Evolutionary conservation across 2,329 filamentous ascomycete genomes (phyloP).

Genomic region (Exophiala mesophila): DNA sequence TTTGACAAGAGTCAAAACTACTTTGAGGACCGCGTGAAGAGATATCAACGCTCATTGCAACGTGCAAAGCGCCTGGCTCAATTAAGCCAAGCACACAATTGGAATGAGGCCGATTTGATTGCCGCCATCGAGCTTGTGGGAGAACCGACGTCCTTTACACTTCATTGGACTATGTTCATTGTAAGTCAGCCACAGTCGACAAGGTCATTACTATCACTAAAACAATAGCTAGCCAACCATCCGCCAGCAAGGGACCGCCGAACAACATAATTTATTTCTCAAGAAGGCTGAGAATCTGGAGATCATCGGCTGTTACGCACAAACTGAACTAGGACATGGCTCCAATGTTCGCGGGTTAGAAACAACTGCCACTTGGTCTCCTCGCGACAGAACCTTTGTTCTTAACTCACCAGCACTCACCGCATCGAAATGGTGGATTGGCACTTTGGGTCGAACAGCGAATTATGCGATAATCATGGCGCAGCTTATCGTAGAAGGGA

Average conservation of each 20-base stretch:
- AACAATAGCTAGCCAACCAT: too few relatives aligned
- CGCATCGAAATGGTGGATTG: constrained; percentile 81
- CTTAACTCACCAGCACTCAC: constrained; percentile 70
- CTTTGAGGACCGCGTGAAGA: constrained; percentile 63
- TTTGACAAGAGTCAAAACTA: constrained; percentile 78
- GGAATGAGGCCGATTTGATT: constrained; percentile 59
- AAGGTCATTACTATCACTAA: too few relatives aligned
- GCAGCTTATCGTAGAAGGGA: constrained; percentile 65
- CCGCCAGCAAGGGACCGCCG: constrained; percentile 64
- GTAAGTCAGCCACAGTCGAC: too few relatives aligned
- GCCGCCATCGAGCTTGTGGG: constrained; percentile 64
- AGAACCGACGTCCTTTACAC: constrained; percentile 68
- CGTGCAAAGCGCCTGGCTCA: constrained; percentile 66
- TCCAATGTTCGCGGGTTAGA: constrained; percentile 70
- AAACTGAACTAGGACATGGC: constrained; percentile 75
- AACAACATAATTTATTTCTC: constrained; percentile 69
- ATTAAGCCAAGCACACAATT: constrained; percentile 61
- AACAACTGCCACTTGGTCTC: constrained; percentile 69
- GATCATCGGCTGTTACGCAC: constrained; percentile 73
- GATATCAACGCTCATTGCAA: constrained; percentile 64
- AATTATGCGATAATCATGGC: constrained; percentile 77
- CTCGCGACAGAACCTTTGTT: constrained; percentile 67
- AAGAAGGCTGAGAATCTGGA: constrained; percentile 64
- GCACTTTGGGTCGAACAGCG: constrained; percentile 68
- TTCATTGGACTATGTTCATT: constrained; percentile 68